Conservation (phyloP, 108 stramenopile species). For the Epipyxis sp. region DNA sequence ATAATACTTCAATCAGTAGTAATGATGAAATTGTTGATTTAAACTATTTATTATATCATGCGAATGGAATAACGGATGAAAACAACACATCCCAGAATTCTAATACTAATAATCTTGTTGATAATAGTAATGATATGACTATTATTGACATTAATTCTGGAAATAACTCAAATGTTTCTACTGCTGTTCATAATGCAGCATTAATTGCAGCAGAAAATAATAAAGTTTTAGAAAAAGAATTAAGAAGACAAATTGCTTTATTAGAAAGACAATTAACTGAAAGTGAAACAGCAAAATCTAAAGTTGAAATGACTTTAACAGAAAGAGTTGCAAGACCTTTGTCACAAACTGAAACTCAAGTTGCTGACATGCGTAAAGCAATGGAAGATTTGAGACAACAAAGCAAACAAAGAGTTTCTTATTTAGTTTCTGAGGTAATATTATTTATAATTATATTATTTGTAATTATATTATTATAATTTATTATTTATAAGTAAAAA, state of each 20-base stretch:
- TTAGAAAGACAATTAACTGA: neutral
- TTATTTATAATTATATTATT: no score
- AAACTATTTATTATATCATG: no score
- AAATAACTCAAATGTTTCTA: no score
- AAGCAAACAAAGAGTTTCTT: constrained; percentile 4
- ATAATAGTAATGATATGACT: neutral
- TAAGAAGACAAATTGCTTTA: neutral
- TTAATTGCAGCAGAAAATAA: no score
- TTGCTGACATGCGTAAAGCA: constrained; percentile 4
- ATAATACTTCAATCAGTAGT: no score
- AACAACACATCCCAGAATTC: neutral
- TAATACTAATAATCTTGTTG: neutral
- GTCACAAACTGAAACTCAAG: neutral
- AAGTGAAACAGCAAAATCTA: constrained; percentile 7
- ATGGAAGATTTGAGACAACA: neutral
- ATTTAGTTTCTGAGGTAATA: neutral
- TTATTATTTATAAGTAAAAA: no score
- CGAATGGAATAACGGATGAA: no score
- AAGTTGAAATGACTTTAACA: neutral
- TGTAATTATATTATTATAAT: no score
- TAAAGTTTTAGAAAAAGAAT: no score
- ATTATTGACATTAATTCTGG: neutral
- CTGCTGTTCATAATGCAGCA: no score
- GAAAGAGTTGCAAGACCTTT: neutral
- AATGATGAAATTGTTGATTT: no score